Evolutionary conservation across 1,284 basidiomycete genomes (phyloP), one percentile per base, ranked within the genome.

Genomic region (Puccinia coronata): DNA sequence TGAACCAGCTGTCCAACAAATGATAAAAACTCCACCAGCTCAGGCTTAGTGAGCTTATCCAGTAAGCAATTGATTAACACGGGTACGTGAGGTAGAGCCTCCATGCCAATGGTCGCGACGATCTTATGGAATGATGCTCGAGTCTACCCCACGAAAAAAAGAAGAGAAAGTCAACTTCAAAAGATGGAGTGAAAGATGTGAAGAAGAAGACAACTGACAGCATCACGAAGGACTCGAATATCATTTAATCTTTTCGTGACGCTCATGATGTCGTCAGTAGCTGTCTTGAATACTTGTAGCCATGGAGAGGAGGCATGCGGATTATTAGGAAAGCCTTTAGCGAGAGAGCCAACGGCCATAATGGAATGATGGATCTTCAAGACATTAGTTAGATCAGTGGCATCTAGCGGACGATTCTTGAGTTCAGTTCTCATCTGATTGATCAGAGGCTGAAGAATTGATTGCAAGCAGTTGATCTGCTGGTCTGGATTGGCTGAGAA

Each of bases 361-460:
- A 99, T 93, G 83, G 93, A 90, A 87, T 99, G 96, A 85, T 99
- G 97, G n/a, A 95, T 91, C 85, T 92, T 92, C 67, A 98, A 88
- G 83, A 98, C 91, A 6, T 92, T 90, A 67, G 92, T 86, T 9
- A 93, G 87, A 83, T 94, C 92, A 49, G 84, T 84, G 2, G 83
- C 82, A 23, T 89, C 89, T 83, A 90, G 88, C 82, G 89, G 90
- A 23, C 88, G 88, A 20, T 79, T 83, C 83, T 91, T 91, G 61
- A 95, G 87, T 83, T 89, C 92, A 55, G 89, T 87, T 9, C 91
- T 92, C 65, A 98, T 88, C 69, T 92, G 92, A 72, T 91, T 90
- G 87, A 94, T 89, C 41, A 97, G 88, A 0, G 96, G 95, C 55
- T 92, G 91, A 49, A 93, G 92, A 80, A 96, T 89, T 0, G 92